These are phyloP conservation scores for Erodium maritimum DNA, from an alignment of 345 rosid genomes.

Conservation along the genomic window DNA sequence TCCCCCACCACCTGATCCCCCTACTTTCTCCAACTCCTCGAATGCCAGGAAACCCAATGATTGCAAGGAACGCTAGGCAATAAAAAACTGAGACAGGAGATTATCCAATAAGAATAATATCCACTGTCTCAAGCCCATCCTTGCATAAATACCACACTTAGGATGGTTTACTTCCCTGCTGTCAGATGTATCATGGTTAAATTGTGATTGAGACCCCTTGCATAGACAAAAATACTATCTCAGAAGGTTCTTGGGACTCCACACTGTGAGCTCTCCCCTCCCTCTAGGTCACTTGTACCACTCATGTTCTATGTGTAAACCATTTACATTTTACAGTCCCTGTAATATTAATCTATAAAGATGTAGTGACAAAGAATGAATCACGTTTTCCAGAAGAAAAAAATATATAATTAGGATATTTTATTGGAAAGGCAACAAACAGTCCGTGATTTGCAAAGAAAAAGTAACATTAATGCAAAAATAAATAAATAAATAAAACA, in stretches of 20 bases:
- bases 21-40: neutral
- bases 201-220: constrained; percentile 24
- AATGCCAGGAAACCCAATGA: neutral
- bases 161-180: constrained; percentile 47
- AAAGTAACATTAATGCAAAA: neutral
- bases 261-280: constrained; percentile 16
- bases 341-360: neutral
- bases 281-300: constrained; percentile 14
- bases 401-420: too few relatives aligned
- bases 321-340: neutral
- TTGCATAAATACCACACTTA: constrained; percentile 30
- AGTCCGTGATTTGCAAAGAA: neutral
- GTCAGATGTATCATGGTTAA: constrained; percentile 45
- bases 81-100: constrained; percentile 45
- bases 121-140: constrained; percentile 52
- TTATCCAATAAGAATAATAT: constrained; percentile 25
- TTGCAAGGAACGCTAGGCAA: constrained; percentile 23
- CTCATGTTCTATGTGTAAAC: constrained; percentile 4
- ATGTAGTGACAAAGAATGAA: neutral
- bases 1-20: neutral
- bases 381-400: neutral
- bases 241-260: constrained; percentile 25
- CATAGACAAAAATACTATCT: constrained; percentile 23
- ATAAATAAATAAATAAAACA: too few relatives aligned
- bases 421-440: neutral